These are phyloP conservation scores for Pyrenophora seminiperda DNA, from an alignment of 2,329 filamentous ascomycete species.

Conservation along the genomic window DNA sequence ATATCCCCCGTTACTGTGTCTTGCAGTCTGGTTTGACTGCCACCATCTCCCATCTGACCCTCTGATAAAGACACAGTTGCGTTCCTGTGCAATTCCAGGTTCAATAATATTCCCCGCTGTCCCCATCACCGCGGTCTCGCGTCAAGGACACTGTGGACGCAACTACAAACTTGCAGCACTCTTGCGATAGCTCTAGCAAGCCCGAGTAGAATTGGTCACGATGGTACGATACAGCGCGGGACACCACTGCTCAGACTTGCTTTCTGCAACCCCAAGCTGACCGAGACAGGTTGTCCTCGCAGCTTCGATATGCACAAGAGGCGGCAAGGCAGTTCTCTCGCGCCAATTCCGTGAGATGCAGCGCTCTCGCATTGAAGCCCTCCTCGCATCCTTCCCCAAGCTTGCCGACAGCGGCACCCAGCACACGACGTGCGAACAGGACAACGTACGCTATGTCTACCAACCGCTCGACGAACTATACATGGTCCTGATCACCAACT, in stretches of 20 bases:
- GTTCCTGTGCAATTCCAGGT: slow-evolving; percentile 17
- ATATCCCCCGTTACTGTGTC: not conserved
- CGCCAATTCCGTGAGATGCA: slow-evolving; percentile 98
- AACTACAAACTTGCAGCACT: not conserved
- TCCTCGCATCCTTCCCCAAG: slow-evolving; percentile 97
- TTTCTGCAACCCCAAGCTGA: slow-evolving; percentile 24
- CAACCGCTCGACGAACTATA: slow-evolving; percentile 98
- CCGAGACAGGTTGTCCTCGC: slow-evolving; percentile 84
- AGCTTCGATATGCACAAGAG: slow-evolving; percentile 97
- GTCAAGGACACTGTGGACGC: slow-evolving; percentile 3
- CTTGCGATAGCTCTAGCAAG: not conserved
- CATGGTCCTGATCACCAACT: slow-evolving; percentile 99
- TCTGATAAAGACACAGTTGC: slow-evolving; percentile 1
- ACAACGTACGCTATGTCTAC: slow-evolving; percentile 99
- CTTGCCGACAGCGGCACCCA: slow-evolving; percentile 94
- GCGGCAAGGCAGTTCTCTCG: slow-evolving; percentile 97
- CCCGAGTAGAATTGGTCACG: slow-evolving; percentile 15
- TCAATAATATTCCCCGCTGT: slow-evolving; percentile 28
- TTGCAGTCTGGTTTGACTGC: not conserved
- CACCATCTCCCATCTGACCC: not conserved
- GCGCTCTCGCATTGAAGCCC: slow-evolving; percentile 91
- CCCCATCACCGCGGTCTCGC: slow-evolving; percentile 13
- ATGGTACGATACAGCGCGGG: slow-evolving; percentile 37
- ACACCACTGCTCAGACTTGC: not conserved
- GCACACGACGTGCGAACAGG: slow-evolving; percentile 97